These are phyloP conservation scores for Erysiphe pisi DNA, from an alignment of 2,329 filamentous ascomycete species.

Conservation along the genomic window DNA sequence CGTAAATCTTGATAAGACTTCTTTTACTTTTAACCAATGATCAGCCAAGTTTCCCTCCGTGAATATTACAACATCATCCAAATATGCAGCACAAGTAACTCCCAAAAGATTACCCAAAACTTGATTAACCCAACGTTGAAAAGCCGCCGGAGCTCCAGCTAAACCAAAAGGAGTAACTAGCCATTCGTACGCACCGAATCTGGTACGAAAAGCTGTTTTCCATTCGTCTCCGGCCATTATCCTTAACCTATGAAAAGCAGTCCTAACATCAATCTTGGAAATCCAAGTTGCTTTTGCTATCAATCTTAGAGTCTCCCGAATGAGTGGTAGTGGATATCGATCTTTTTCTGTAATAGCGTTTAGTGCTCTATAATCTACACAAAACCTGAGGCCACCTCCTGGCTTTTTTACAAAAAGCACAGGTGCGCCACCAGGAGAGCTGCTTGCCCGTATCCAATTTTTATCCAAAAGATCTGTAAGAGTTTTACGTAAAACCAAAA, in stretches of 20 bases:
- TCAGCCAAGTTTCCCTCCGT: background rate
- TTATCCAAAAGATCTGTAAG: background rate
- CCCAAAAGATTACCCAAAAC: background rate
- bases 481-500: background rate
- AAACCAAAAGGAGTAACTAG: too few species aligned
- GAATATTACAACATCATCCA: conserved; percentile 20
- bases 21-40: background rate
- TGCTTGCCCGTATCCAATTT: background rate
- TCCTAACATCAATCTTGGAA: background rate
- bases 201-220: conserved; percentile 17
- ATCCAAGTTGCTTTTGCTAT: conserved; percentile 4
- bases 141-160: too few species aligned
- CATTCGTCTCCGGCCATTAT: background rate
- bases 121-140: conserved; percentile 20
- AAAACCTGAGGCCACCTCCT: too few species aligned
- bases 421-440: background rate
- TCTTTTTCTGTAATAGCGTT: too few species aligned
- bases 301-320: background rate
- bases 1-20: background rate
- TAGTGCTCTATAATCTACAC: too few species aligned
- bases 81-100: background rate
- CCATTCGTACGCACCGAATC: too few species aligned
- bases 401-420: too few species aligned
- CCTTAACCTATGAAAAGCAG: background rate
- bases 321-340: background rate